These are phyloP conservation scores for Kazachstania africana DNA, from an alignment of 805 yeast species.

Conservation along the genomic window DNA sequence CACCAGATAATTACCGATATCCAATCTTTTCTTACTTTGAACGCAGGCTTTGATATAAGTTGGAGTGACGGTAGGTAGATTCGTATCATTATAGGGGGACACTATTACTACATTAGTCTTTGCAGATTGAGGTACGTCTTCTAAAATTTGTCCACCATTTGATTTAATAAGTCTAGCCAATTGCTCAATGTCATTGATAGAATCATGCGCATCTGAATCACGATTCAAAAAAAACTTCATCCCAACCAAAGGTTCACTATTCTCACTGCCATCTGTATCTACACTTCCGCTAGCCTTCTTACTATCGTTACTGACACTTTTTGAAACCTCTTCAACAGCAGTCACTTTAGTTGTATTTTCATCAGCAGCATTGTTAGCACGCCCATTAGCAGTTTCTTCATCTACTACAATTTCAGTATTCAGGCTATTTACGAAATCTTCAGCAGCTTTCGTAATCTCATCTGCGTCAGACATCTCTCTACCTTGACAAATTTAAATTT, in stretches of 20 bases:
- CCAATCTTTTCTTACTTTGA: conserved; percentile 10
- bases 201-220: conserved; percentile 16
- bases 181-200: conserved; percentile 12
- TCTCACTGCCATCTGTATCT: not conserved
- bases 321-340: not conserved
- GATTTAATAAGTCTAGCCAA: conserved; percentile 10
- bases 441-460: conserved; percentile 21
- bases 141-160: conserved; percentile 18
- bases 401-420: conserved; percentile 5
- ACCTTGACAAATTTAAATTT: not conserved
- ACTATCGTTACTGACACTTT: not conserved
- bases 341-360: not conserved
- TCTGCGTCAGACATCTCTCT: conserved; percentile 12
- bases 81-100: conserved; percentile 22
- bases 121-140: conserved; percentile 11
- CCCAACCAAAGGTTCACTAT: conserved; percentile 2
- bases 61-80: conserved; percentile 22
- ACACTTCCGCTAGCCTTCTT: not conserved
- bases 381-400: not conserved
- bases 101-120: conserved; percentile 14
- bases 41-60: conserved; percentile 22
- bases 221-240: conserved; percentile 16
- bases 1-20: conserved; percentile 16
- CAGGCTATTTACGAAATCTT: conserved; percentile 13
- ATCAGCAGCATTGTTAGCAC: not conserved